Percentiles rank a stretch among this genome's conserved stretches.
These are phyloP conservation scores for Lentinula sp. DNA, from an alignment of 768 basidiomycete species.

Conservation along the genomic window DNA sequence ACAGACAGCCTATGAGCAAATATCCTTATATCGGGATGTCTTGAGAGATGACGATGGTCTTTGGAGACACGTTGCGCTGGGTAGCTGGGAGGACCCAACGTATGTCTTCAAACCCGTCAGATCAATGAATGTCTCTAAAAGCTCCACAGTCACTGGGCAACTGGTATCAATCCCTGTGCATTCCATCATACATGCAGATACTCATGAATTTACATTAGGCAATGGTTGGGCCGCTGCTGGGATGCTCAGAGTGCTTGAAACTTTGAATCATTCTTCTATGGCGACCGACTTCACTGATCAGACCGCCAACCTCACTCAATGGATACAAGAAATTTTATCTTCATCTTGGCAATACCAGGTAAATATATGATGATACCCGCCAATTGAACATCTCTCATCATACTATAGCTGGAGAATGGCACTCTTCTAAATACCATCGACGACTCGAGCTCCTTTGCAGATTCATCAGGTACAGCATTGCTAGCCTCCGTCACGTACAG, in stretches of 20 bases:
- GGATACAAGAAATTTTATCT: conserved; percentile 48
- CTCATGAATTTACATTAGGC: conserved; percentile 21
- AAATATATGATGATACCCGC: neutral
- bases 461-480: conserved; percentile 51
- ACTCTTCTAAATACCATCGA: conserved; percentile 50
- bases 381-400: neutral
- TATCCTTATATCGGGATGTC: conserved; percentile 48
- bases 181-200: neutral
- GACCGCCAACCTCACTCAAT: conserved; percentile 37
- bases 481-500: conserved; percentile 53
- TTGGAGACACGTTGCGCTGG: conserved; percentile 52
- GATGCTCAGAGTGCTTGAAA: conserved; percentile 53
- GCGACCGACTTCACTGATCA: conserved; percentile 30
- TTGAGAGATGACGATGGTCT: conserved; percentile 41
- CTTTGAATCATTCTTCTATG: conserved; percentile 40
- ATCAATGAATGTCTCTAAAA: neutral
- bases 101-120: neutral
- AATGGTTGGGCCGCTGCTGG: conserved; percentile 69
- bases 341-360: conserved; percentile 41
- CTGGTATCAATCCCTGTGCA: conserved; percentile 26
- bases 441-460: conserved; percentile 42
- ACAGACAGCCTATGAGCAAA: conserved; percentile 50
- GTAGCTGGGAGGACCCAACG: conserved; percentile 36
- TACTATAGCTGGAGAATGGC: conserved; percentile 31
- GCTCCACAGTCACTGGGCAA: conserved; percentile 42